Evolutionary conservation across 805 yeast genomes (phyloP).

Genomic region (Wickerhamomyces pijperi): DNA sequence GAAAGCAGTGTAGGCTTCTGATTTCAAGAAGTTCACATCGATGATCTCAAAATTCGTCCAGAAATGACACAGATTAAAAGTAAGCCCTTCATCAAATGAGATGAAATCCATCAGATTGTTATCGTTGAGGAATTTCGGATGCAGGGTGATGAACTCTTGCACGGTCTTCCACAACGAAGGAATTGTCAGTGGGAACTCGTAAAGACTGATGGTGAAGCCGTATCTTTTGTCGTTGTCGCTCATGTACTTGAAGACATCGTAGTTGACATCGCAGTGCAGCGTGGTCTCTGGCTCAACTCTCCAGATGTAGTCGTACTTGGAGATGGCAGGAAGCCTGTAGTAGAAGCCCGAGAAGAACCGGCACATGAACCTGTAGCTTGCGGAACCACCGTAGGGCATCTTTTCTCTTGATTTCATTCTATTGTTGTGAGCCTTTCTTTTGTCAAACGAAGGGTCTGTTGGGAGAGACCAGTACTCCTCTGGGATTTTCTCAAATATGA

Average conservation of each 20-base stretch:
- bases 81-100: constrained; percentile 31
- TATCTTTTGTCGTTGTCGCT: constrained; percentile 52
- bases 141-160: constrained; percentile 29
- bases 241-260: constrained; percentile 48
- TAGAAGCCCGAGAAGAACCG: constrained; percentile 63
- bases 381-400: constrained; percentile 35
- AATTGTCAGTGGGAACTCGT: constrained; percentile 51
- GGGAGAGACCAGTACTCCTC: constrained; percentile 38
- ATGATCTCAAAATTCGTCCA: constrained; percentile 58
- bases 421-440: constrained; percentile 20
- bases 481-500: constrained; percentile 32
- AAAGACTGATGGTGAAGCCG: constrained; percentile 65
- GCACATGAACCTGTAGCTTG: constrained; percentile 54
- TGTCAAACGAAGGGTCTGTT: constrained; percentile 23
- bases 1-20: constrained; percentile 31
- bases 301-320: constrained; percentile 44
- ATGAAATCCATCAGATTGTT: constrained; percentile 42
- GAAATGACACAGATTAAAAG: constrained; percentile 48
- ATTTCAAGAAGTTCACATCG: constrained; percentile 37
- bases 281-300: constrained; percentile 51
- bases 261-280: constrained; percentile 43
- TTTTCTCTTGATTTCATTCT: constrained; percentile 19
- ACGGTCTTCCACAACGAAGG: constrained; percentile 41
- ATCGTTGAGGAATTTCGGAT: constrained; percentile 38
- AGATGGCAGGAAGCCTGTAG: constrained; percentile 33